phyloP scores from a whole-genome alignment of 768 basidiomycete species.

The Lactarius akahatsu region DNA sequence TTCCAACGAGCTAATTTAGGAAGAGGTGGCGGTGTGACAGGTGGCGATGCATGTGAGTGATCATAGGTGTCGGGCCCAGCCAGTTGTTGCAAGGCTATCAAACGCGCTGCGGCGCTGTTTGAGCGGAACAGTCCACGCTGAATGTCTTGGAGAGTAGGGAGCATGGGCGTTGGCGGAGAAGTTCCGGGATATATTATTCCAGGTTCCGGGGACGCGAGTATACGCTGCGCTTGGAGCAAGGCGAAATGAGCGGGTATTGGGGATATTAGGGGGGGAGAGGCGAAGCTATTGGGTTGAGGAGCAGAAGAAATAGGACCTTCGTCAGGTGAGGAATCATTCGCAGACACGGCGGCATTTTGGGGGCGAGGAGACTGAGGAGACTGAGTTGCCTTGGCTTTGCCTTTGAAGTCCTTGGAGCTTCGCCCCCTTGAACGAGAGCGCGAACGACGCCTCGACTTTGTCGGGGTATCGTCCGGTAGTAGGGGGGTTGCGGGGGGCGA shows the following conservation, averaged over 20 bases:
- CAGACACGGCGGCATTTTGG: constrained; percentile 44
- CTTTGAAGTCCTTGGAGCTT: constrained; percentile 70
- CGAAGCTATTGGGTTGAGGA: constrained; percentile 20
- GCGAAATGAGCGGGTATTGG: constrained; percentile 58
- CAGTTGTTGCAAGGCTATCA: constrained; percentile 80
- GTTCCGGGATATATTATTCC: constrained; percentile 63
- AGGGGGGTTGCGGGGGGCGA: constrained; percentile 29
- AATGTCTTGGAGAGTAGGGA: constrained; percentile 77
- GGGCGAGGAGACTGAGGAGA: constrained; percentile 48
- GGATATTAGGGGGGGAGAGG: constrained; percentile 44
- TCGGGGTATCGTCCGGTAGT: constrained; percentile 32
- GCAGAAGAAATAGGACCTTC: constrained; percentile 41
- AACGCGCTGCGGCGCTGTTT: constrained; percentile 81
- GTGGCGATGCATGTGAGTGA: constrained; percentile 49
- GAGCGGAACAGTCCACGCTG: constrained; percentile 81
- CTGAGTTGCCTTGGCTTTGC: constrained; percentile 40
- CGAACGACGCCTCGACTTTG: constrained; percentile 60
- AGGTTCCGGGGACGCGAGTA: constrained; percentile 46
- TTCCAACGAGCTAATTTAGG: constrained; percentile 58
- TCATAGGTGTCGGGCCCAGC: constrained; percentile 71
- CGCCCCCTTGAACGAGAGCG: constrained; percentile 63
- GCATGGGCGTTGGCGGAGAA: constrained; percentile 61
- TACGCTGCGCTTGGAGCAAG: constrained; percentile 25
- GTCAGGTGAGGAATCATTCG: constrained; percentile 66
- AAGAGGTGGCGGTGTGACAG: constrained; percentile 47